Base-by-base conservation (phyloP, 129 eudicot genomes). In the Oenanthe sinensis region DNA sequence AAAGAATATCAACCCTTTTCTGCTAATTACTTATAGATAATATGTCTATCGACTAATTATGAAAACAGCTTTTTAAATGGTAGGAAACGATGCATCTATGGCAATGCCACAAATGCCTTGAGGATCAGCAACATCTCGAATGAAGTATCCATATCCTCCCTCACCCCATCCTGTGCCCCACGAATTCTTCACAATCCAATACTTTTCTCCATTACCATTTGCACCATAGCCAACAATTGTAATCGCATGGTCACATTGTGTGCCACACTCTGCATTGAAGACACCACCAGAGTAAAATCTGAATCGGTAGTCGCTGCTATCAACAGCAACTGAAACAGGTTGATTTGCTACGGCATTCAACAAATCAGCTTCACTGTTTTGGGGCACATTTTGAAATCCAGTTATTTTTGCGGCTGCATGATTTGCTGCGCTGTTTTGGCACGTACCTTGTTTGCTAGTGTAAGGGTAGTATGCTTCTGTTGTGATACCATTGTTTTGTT, bases 281-380 rank as follows among this genome's bases (percentile, higher is more conserved):
- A 67, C 43, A 14, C 72, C 72, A 3, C 72, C 10, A 1, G 39
- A 26, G 42, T 67, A 67, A 67, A 67, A 67, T 33, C 72, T 67
- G 72, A 67, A 67, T 30, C 20, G 19, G 42, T 4, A 14, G 30
- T 67, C 43, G 8, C 22, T 15, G 6, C 72, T 33, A 30, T 33
- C 42, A 67, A 67, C 42, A 26, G 72, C 72, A 15, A 67, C 42
- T 12, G 72, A 67, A 33, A 30, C 20, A 0, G 72, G 72, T 30
- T 67, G 72, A 67, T 67, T 67, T 30, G 72, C 72, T 19, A 67
- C 72, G 3, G 42, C 72, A 8, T 67, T 67, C 72, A 67, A 33
- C 72, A 67, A 26, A 67, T 67, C 22, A 67, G 72, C 72, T 67
- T 67, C 72, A 67, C 72, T 67, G 42, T 67, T 30, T 67, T 67